A percentile compares a stretch with the other conserved stretches of the same genome.
Conservation (phyloP, 495 filamentous ascomycete species). For the Xylaria curta region DNA sequence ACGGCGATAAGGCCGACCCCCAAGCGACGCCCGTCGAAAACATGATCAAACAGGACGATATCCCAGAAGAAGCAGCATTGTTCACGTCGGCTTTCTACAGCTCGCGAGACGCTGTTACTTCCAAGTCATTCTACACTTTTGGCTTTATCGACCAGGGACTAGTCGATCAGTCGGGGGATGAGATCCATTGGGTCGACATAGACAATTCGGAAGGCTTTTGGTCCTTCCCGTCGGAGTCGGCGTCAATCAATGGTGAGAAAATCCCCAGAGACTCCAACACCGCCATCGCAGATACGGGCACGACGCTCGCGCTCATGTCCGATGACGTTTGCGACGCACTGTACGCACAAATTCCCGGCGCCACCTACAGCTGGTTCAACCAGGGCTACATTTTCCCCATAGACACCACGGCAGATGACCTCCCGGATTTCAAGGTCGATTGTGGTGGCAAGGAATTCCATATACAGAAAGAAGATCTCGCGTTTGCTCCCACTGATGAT, state of each 20-base stretch:
- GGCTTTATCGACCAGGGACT: conserved; percentile 75
- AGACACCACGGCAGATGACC: conserved; percentile 57
- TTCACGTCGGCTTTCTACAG: conserved; percentile 78
- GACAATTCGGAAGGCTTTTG: conserved; percentile 78
- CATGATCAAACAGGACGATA: conserved; percentile 73
- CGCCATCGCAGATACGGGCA: conserved; percentile 84
- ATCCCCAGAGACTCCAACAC: conserved; percentile 66
- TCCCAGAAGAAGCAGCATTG: conserved; percentile 66
- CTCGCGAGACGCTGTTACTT: conserved; percentile 62
- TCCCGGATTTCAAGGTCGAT: conserved; percentile 73
- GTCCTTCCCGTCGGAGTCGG: conserved; percentile 68
- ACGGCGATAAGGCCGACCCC: conserved; percentile 49
- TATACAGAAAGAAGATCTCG: conserved; percentile 75
- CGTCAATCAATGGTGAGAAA: conserved; percentile 65
- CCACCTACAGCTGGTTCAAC: conserved; percentile 64
- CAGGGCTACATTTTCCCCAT: conserved; percentile 75
- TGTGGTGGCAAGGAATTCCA: conserved; percentile 69
- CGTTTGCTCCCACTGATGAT: conserved; percentile 66
- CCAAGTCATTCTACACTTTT: conserved; percentile 78
- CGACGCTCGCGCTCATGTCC: conserved; percentile 72
- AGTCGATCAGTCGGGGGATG: conserved; percentile 59
- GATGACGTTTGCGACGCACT: conserved; percentile 70
- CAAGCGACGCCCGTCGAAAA: conserved; percentile 77
- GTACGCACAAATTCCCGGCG: conserved; percentile 73
- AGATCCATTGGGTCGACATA: conserved; percentile 68